phyloP scores from a whole-genome alignment of 2,329 filamentous ascomycete genomes.

The Aspergillus neotritici region DNA sequence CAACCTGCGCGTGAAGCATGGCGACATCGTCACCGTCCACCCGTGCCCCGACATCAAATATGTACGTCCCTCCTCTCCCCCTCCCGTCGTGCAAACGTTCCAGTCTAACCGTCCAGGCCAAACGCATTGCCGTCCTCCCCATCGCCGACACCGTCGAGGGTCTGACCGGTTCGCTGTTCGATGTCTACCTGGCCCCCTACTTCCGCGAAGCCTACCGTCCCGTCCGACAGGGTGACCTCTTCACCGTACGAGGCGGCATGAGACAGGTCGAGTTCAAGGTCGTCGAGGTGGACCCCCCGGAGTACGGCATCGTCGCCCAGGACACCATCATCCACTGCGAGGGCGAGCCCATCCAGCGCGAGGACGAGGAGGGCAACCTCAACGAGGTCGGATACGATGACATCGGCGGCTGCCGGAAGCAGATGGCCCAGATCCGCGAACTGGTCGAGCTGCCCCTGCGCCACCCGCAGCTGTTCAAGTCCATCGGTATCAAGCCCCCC shows the following conservation, averaged over 20 bases:
- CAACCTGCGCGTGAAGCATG: constrained; percentile 97
- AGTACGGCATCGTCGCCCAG: constrained; percentile 97
- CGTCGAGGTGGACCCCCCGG: constrained; percentile 94
- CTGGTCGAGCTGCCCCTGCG: constrained; percentile 94
- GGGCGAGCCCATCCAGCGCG: constrained; percentile 91
- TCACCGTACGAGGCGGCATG: constrained; percentile 97
- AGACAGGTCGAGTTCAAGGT: constrained; percentile 99
- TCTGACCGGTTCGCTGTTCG: constrained; percentile 93
- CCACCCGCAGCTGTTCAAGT: constrained; percentile 99
- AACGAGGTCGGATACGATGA: constrained; percentile 99
- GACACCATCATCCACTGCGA: constrained; percentile 99
- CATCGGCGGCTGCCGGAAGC: constrained; percentile 98
- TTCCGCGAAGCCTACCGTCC: constrained; percentile 99
- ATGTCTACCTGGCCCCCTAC: constrained; percentile 98
- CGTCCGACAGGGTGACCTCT: constrained; percentile 93
- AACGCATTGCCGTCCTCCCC: constrained; percentile 95
- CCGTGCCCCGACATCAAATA: constrained; percentile 99
- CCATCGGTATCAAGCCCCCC: constrained; percentile 98
- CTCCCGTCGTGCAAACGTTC: background rate
- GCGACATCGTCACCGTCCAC: constrained; percentile 95
- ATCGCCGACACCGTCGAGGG: constrained; percentile 98
- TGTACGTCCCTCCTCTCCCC: constrained; percentile 52
- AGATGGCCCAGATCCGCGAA: constrained; percentile 99
- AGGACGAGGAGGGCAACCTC: constrained; percentile 98
- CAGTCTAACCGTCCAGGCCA: constrained; percentile 58